Percentiles rank a stretch among this genome's conserved stretches.
phyloP scores from a whole-genome alignment of 2,329 filamentous ascomycete genomes.

The Leptodontidium sp. region DNA sequence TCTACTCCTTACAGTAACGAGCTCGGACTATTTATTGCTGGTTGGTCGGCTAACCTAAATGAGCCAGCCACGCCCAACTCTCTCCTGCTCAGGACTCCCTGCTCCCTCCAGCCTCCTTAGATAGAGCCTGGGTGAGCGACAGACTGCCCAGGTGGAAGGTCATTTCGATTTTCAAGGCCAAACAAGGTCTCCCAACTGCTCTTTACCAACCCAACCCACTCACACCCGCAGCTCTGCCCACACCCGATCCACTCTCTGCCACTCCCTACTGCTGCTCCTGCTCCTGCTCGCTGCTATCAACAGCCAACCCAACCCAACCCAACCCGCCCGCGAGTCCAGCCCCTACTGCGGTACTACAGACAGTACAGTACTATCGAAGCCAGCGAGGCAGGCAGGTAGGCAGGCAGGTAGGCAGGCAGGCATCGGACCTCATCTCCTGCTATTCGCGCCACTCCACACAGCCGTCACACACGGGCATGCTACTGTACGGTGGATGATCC shows the following conservation, averaged over 20 bases:
- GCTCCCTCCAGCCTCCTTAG: background rate
- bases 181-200: background rate
- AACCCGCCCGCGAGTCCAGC: background rate
- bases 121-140: background rate
- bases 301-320: background rate
- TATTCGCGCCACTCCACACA: background rate
- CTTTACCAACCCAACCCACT: too few species aligned
- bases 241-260: background rate
- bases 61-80: conserved; percentile 4
- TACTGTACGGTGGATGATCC: background rate
- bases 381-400: background rate
- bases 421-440: conserved; percentile 14
- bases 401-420: background rate
- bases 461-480: conserved; percentile 17
- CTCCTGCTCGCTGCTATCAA: background rate
- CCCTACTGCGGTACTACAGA: too few species aligned
- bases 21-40: conserved; percentile 17
- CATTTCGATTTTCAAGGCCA: conserved; percentile 1
- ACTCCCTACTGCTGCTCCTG: background rate
- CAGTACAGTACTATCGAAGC: background rate
- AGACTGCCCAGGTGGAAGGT: too few species aligned
- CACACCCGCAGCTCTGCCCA: background rate
- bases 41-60: background rate
- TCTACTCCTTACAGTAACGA: too few species aligned
- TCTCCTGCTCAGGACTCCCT: background rate